Base-by-base conservation (phyloP, 768 basidiomycete species). In the Serendipita sp. region DNA sequence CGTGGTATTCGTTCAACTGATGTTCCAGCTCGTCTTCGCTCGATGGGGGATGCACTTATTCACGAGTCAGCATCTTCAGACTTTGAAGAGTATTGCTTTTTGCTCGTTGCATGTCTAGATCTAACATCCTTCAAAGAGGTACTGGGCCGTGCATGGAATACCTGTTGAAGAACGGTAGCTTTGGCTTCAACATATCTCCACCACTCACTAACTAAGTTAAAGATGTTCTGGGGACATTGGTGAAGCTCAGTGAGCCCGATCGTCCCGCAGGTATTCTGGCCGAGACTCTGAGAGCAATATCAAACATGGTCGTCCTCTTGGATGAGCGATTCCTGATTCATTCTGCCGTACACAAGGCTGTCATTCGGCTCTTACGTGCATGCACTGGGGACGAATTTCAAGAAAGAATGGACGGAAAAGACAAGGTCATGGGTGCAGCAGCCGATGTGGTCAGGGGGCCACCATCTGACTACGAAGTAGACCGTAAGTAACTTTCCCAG, bases 271-370 rank as follows among this genome's bases (percentile, higher is more conserved):
- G 93, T n/a, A 86, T 92, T 68, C 90, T 94, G 72, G 89, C 86
- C 46, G 89, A 92, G 71, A 90, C 95, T 11, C 79, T 97, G 38
- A 82, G 86, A 32, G 80, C 88, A 1, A 88, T 94, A 13, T 89
- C 90, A 69, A 92, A 92, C 69, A 89, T 96, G 81, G 86, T 97
- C 11, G 84, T 93, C 5, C 81, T 92, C 13, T 80, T 98, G 64
- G 92, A 96, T 67, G 92, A 96, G 71, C 88, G 89, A 68, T 96
- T 97, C 70, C 83, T 97, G 18, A 86, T 94, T 3, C 92, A 95
- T 70, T 88, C 90, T 7, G 89, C 85, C 1, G 87, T 94, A 0
- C 93, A 97, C 73, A 86, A 83, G 69, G 92, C 92, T 1, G 86
- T 96, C 7, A 80, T 94, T 30, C 78, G 91, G 45, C 77, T 97